Percentiles rank a stretch among this genome's conserved stretches.
phyloP scores from a whole-genome alignment of 768 basidiomycete species.

The Lyophyllum semitale region DNA sequence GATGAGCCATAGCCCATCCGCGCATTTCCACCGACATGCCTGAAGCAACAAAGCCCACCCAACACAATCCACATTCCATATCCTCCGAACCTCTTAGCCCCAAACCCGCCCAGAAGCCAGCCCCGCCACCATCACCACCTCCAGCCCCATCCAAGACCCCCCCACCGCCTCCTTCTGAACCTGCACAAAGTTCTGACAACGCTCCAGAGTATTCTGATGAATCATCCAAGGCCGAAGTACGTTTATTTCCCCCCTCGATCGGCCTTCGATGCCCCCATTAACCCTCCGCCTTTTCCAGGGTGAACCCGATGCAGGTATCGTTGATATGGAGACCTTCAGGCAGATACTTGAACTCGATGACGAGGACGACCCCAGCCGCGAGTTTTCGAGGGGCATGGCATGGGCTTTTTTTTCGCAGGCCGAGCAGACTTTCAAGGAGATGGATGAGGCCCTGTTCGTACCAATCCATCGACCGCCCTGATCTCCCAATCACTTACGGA shows the following conservation, averaged over 20 bases:
- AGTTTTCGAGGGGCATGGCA: conserved; percentile 82
- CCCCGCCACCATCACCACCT: neutral
- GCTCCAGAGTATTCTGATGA: neutral
- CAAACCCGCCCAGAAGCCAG: neutral
- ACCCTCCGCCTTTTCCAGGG: conserved; percentile 7
- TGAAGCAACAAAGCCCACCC: neutral
- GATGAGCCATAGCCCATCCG: conserved; percentile 1
- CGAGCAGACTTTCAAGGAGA: conserved; percentile 68
- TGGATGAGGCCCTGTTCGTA: conserved; percentile 81
- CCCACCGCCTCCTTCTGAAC: neutral
- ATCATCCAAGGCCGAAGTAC: conserved; percentile 4
- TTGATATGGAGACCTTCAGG: conserved; percentile 79
- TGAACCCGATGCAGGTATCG: conserved; percentile 30
- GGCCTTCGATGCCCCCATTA: neutral
- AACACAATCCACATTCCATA: neutral
- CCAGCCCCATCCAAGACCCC: neutral
- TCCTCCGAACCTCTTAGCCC: neutral
- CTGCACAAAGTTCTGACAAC: conserved; percentile 1
- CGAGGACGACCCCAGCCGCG: conserved; percentile 68
- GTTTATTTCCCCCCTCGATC: conserved; percentile 2
- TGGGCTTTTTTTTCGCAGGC: conserved; percentile 83
- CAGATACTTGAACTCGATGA: conserved; percentile 95
- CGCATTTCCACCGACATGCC: conserved; percentile 5
- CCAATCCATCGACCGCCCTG: conserved; percentile 5
- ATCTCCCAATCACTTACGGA: neutral